Base-by-base conservation (phyloP, 2,329 filamentous ascomycete species). In the Hypoxylon sp. region DNA sequence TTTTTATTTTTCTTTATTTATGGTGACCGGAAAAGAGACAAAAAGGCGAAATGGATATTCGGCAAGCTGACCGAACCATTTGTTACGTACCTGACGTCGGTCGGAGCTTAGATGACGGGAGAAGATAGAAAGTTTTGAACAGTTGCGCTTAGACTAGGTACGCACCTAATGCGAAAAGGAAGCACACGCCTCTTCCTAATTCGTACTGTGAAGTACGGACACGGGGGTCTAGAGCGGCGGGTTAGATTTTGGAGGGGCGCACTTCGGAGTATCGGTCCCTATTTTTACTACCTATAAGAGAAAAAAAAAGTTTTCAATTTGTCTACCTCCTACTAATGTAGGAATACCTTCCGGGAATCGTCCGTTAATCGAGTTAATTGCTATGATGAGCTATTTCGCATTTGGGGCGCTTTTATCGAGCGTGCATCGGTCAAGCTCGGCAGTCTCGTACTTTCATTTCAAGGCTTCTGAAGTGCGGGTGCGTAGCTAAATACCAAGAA, bases 261-360 rank as follows among this genome's bases (percentile, higher is more conserved):
- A 45, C 60, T 62, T 69, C 67, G 67, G 67, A 69, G 67, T 69
- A 53, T 69, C 67, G 67, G 67, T 64, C 67, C 67, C 67, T 69
- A 43, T 67, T 69, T 69, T 67, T 67, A 67, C 57, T 52, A 57
- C 63, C 67, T 69, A 65, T 55, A 38, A 50, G 28, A 2, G 5
- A 30, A 30, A 7, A 30, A 30, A 28, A 30, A n/a, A 34, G 10
- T 30, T 34, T 46, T 23, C 14, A 13, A 32, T 28, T 46, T 43
- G 28, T 10, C 4, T 41, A 59, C n/a, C 34, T 48, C 58, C 34
- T 55, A 38, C 52, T 48, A 48, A 63, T 63, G 46, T 51, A 58
- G 34, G 36, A 17, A 58, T 41, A 55, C 36, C 25, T 64, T 25
- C 61, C 55, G 52, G 43, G 50, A 46, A 56, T 51, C 25, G 11